Conservation (phyloP, 106 monocot species). For the Gastrodia elata region DNA sequence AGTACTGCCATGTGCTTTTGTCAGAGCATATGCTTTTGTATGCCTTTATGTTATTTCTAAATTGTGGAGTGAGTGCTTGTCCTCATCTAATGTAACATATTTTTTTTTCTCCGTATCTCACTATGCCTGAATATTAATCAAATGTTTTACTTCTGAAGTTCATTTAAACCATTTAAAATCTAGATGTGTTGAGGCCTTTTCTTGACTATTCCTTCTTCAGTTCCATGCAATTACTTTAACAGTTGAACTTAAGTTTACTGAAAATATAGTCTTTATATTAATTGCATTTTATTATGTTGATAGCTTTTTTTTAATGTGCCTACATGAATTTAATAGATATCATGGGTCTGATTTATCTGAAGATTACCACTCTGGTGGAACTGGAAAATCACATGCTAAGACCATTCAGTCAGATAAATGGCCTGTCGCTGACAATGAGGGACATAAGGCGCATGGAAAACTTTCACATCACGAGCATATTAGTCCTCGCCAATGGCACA, state of each 20-base stretch:
- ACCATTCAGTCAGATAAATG: not conserved
- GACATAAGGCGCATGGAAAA: not conserved
- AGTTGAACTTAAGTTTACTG: not conserved
- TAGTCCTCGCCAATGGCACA: not conserved
- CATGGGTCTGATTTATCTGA: not conserved
- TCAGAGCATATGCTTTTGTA: not conserved
- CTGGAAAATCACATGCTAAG: not conserved
- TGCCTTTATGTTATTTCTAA: not conserved
- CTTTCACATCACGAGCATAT: not conserved
- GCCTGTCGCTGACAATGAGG: not conserved
- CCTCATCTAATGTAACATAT: not conserved
- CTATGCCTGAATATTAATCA: not conserved
- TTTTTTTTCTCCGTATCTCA: not conserved
- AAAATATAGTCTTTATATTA: not conserved
- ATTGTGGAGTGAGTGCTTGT: not conserved
- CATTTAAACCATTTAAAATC: not conserved
- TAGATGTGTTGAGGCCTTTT: not conserved
- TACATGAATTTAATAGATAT: slow-evolving; percentile 1
- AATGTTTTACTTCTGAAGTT: not conserved
- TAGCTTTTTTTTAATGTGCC: not conserved
- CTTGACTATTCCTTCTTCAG: not conserved
- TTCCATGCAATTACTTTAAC: not conserved
- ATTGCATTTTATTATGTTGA: not conserved
- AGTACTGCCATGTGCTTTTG: no score
- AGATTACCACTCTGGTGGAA: slow-evolving; percentile 1